Evolutionary conservation across 192 early-diverging fungal species (phyloP).

Genomic region (Thamnidium elegans): DNA sequence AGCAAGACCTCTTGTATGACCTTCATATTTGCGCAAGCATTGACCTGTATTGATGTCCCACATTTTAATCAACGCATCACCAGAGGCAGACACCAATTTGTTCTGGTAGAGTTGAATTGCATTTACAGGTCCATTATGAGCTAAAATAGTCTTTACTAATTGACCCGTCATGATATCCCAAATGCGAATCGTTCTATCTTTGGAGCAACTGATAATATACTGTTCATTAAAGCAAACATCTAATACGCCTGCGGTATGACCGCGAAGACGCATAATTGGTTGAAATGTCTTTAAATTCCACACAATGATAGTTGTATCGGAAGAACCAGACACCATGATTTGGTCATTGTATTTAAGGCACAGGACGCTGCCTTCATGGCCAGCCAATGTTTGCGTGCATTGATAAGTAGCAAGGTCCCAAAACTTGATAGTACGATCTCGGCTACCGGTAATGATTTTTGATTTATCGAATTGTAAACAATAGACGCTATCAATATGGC

Average conservation of each 20-base stretch:
- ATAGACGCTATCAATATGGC: slow-evolving; percentile 87
- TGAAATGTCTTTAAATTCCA: slow-evolving; percentile 69
- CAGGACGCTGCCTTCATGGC: slow-evolving; percentile 72
- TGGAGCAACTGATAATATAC: slow-evolving; percentile 86
- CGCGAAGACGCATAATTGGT: slow-evolving; percentile 54
- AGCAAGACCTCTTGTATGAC: slow-evolving; percentile 81
- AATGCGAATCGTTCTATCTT: slow-evolving; percentile 89
- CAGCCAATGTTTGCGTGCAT: slow-evolving; percentile 60
- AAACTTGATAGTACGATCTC: slow-evolving; percentile 77
- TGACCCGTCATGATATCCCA: slow-evolving; percentile 72
- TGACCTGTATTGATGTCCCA: slow-evolving; percentile 75
- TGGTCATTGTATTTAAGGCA: slow-evolving; percentile 85
- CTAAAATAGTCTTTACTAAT: slow-evolving; percentile 66
- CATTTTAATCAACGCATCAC: slow-evolving; percentile 79
- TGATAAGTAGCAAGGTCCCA: slow-evolving; percentile 75
- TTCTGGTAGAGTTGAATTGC: slow-evolving; percentile 78
- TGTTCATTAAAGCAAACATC: slow-evolving; percentile 81
- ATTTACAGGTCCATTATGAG: slow-evolving; percentile 96
- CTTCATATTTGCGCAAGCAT: slow-evolving; percentile 62
- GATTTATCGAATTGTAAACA: slow-evolving; percentile 87
- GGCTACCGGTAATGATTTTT: slow-evolving; percentile 77
- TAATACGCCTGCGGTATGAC: slow-evolving; percentile 80
- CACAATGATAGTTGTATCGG: slow-evolving; percentile 81
- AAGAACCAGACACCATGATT: slow-evolving; percentile 83
- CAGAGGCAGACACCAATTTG: slow-evolving; percentile 75